These are phyloP conservation scores for Holtermanniella nyarrowii DNA, from an alignment of 768 basidiomycete species.

Conservation along the genomic window DNA sequence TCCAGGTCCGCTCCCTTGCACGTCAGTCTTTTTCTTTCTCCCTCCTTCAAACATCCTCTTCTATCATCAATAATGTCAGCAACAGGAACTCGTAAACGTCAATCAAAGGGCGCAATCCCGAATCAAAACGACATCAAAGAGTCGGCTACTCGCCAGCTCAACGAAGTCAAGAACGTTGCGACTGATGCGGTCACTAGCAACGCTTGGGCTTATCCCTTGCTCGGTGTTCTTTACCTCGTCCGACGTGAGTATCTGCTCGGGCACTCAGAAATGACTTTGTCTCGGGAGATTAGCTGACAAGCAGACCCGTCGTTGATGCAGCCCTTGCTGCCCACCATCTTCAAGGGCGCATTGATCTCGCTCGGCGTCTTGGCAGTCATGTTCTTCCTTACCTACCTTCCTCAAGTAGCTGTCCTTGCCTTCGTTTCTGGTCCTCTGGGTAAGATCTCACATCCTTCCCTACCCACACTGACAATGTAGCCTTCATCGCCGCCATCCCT, in stretches of 20 bases:
- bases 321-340: conserved; percentile 32
- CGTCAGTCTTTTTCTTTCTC: too few species aligned
- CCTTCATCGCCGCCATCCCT: conserved; percentile 49
- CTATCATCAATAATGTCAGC: not conserved
- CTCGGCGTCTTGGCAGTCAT: conserved; percentile 37
- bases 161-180: conserved; percentile 20
- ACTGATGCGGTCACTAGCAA: conserved; percentile 33
- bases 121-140: conserved; percentile 4
- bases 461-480: conserved; percentile 12
- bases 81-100: not conserved
- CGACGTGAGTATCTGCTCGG: conserved; percentile 15
- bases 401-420: conserved; percentile 56
- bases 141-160: conserved; percentile 27
- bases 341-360: conserved; percentile 30
- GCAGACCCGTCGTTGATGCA: conserved; percentile 20
- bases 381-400: conserved; percentile 50
- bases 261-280: not conserved
- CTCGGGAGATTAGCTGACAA: not conserved
- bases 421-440: conserved; percentile 58
- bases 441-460: conserved; percentile 9
- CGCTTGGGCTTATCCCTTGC: conserved; percentile 36
- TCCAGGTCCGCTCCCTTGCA: too few species aligned
- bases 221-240: conserved; percentile 33
- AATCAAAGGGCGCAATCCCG: not conserved
- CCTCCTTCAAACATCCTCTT: not conserved